phyloP scores from a whole-genome alignment of 2,329 filamentous ascomycete genomes.

The Calonectria montana region DNA sequence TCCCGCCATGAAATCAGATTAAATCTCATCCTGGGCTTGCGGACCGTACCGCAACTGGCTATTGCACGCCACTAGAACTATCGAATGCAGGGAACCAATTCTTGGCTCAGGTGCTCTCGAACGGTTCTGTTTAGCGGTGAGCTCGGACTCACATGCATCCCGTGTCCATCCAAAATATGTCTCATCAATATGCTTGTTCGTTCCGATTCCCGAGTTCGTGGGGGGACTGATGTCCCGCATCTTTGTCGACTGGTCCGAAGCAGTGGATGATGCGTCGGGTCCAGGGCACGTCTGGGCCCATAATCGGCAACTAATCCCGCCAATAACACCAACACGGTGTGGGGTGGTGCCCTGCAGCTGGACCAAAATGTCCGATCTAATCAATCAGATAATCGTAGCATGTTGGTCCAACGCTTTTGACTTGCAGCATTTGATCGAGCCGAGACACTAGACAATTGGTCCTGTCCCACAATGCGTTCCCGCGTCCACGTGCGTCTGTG shows the following conservation, averaged over 20 bases:
- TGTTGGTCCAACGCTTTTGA: not conserved
- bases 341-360: not conserved
- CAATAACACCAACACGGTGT: not conserved
- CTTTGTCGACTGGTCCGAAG: not conserved
- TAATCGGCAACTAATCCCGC: not conserved
- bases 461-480: not conserved
- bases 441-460: not conserved
- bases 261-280: not conserved
- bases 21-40: not conserved
- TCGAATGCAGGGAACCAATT: not conserved
- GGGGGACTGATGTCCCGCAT: not conserved
- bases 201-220: not conserved
- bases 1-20: not conserved
- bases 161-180: not conserved
- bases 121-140: not conserved
- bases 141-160: not conserved
- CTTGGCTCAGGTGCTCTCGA: not conserved
- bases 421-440: not conserved
- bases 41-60: not conserved
- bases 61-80: not conserved
- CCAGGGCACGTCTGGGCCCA: not conserved
- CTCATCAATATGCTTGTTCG: not conserved
- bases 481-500: not conserved
- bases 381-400: slow-evolving; percentile 2
- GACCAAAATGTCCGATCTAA: not conserved